Conservation (phyloP, 2,329 filamentous ascomycete species). For the Trichoderma arundinaceum region DNA sequence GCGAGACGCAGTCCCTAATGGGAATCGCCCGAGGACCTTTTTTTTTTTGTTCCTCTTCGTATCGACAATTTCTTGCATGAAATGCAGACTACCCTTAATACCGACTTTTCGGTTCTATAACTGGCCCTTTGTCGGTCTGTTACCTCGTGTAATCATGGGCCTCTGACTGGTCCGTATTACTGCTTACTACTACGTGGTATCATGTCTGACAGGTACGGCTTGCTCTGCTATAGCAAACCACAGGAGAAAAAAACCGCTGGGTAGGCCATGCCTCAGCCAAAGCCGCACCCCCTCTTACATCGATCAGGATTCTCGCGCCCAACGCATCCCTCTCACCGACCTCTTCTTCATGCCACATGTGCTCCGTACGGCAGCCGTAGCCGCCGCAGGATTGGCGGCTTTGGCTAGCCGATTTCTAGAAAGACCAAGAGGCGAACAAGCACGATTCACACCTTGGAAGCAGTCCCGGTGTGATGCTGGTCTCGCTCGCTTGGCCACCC, state of each 20-base stretch:
- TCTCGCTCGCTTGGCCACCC: constrained; percentile 16
- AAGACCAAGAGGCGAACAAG: no score
- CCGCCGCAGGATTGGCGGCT: constrained; percentile 21
- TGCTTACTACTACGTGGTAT: constrained; percentile 1
- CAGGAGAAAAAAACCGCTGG: no score
- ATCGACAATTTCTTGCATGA: constrained; percentile 2
- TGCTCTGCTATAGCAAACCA: no score
- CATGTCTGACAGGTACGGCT: constrained; percentile 6
- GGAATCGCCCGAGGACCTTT: neutral
- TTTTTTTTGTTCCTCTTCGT: neutral
- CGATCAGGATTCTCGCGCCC: neutral
- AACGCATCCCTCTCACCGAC: constrained; percentile 5
- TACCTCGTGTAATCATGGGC: constrained; percentile 5
- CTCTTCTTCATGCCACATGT: neutral
- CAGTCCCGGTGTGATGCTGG: constrained; percentile 17
- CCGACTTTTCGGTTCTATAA: constrained; percentile 14
- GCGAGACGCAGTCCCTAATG: constrained; percentile 9
- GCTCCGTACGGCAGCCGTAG: constrained; percentile 4
- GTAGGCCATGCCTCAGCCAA: constrained; percentile 4
- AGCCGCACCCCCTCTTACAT: neutral
- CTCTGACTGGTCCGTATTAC: constrained; percentile 1
- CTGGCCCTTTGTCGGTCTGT: neutral
- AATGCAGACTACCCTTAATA: neutral
- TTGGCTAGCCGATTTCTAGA: constrained; percentile 33
- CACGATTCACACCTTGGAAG: constrained; percentile 10